phyloP scores from a whole-genome alignment of 495 filamentous ascomycete species.

The Penicillium bovifimosum region DNA sequence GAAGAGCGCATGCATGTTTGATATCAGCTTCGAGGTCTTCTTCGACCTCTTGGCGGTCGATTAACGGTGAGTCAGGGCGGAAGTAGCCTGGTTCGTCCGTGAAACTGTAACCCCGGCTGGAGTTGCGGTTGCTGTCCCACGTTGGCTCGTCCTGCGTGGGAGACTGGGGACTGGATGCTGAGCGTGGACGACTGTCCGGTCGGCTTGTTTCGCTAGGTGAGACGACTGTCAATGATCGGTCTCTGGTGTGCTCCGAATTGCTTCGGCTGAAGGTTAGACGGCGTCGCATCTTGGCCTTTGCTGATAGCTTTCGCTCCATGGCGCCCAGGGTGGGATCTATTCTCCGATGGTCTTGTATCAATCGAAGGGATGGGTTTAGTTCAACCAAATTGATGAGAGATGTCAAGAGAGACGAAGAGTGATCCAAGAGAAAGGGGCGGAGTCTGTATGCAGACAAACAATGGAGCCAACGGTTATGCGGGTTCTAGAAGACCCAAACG shows the following conservation, averaged over 20 bases:
- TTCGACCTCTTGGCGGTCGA: conserved; percentile 17
- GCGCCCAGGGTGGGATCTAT: background rate
- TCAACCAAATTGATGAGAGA: too few relatives aligned
- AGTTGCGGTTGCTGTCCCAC: conserved; percentile 7
- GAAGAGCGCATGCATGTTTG: conserved; percentile 20
- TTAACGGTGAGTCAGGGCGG: conserved; percentile 15
- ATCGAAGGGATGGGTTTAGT: background rate
- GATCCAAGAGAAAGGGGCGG: background rate
- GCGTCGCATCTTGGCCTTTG: conserved; percentile 21
- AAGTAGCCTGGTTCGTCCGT: conserved; percentile 22
- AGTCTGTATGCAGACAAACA: background rate
- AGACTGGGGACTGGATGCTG: conserved; percentile 17
- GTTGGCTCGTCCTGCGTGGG: conserved; percentile 1
- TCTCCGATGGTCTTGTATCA: background rate
- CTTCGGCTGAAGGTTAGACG: conserved; percentile 19
- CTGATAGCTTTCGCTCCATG: conserved; percentile 25
- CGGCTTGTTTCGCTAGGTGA: conserved; percentile 3
- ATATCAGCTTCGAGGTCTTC: conserved; percentile 22
- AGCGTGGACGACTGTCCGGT: conserved; percentile 16
- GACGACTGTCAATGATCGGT: conserved; percentile 10
- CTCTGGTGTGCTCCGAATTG: background rate
- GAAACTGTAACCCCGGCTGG: conserved; percentile 16
- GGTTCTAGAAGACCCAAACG: background rate
- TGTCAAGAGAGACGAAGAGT: background rate
- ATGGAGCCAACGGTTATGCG: background rate